A percentile compares a stretch with the other conserved stretches of the same genome.
phyloP scores from a whole-genome alignment of 78 protist genomes.

The Bigelowiella natans region DNA sequence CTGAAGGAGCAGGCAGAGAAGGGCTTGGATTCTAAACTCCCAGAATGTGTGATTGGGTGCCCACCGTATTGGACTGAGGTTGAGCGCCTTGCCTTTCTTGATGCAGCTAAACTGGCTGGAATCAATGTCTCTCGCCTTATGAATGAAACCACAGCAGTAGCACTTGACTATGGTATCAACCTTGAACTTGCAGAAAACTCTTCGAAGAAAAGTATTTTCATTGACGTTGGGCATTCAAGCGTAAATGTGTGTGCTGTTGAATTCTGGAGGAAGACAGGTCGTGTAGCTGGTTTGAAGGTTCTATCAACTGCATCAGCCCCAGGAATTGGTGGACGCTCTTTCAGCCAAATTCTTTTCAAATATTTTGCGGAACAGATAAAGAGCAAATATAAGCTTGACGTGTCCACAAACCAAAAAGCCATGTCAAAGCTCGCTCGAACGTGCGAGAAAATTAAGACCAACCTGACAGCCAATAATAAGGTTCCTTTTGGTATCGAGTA shows the following conservation, averaged over 20 bases:
- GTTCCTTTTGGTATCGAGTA: background rate
- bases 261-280: background rate
- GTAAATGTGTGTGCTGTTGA: background rate
- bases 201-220: background rate
- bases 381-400: background rate
- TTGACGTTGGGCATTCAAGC: background rate
- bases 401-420: background rate
- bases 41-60: background rate
- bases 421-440: background rate
- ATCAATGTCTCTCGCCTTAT: background rate
- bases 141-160: background rate
- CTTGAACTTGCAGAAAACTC: background rate
- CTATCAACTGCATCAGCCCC: background rate
- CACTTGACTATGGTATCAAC: background rate
- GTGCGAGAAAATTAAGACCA: background rate
- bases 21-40: background rate
- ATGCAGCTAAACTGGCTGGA: slow-evolving; percentile 8
- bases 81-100: background rate
- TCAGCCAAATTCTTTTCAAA: background rate
- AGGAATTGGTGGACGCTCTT: background rate
- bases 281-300: background rate
- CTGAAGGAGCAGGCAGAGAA: background rate
- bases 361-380: background rate
- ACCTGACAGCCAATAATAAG: background rate
- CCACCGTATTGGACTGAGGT: background rate